Evolutionary conservation across 2,329 filamentous ascomycete species (phyloP), one percentile per base, ranked within the genome.

Genomic region (Fusarium pseudograminearum): DNA sequence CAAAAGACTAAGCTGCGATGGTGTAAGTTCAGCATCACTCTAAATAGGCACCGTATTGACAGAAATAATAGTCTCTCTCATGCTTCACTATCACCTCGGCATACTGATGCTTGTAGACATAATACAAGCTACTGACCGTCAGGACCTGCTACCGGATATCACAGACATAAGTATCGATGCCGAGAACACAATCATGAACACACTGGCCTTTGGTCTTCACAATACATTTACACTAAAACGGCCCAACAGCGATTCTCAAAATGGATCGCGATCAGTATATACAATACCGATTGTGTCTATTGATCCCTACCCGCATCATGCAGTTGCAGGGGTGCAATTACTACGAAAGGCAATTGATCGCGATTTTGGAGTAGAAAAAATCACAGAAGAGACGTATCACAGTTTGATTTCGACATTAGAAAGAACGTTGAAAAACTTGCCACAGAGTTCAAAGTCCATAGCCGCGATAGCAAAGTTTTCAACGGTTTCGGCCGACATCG

Each of bases 11-110:
- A 74, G 24, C 70, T 78, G 16, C 73, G 77, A 18, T 78, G 76
- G 77, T 78, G 77, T 78, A 60, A 57, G 76, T 61, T 24, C 15
- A 11, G 4, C 10, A 12, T 3, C 6, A 2, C 7, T 5, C 14
- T 15, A 6, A 2, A 12, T 3, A 5, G 4, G 2, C 12, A 12
- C 4, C 2, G 1, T 26, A 4, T 16, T 69, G 0, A 69, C 38
- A 3, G 4, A 6, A 11, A 4, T 7, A 16, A 0, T 22, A 77
- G 76, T 77, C 55, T 77, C 76, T 18, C 71, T 78, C 1, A 78
- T 78, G 77, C 68, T 78, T 14, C 77, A 78, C 41, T 78, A 78
- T 30, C 74, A 78, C 26, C 69, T 78, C 7, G 77, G 77, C 62
- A 78, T 78, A 10, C 41, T 78, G 2, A 76, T 78, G 71, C 54